A percentile compares a stretch with the other conserved stretches of the same genome.
phyloP scores from a whole-genome alignment of 179 eudicot species.

The Drosera spatulata region DNA sequence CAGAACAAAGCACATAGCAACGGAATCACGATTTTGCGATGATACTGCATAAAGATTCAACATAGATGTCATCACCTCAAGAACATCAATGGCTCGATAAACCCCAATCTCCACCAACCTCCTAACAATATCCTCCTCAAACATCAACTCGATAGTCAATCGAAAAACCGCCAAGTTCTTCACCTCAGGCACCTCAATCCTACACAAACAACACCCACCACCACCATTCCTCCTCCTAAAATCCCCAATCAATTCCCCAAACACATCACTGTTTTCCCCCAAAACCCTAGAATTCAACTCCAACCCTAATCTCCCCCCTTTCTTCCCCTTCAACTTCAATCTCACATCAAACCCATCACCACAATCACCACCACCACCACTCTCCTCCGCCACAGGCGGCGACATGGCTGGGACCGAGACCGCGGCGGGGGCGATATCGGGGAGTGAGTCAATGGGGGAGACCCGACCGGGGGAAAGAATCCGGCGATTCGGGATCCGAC shows the following conservation, averaged over 20 bases:
- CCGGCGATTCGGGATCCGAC: conserved; percentile 56
- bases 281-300: conserved; percentile 70
- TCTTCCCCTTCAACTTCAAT: conserved; percentile 73
- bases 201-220: conserved; percentile 1
- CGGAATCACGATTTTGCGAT: too few relatives aligned
- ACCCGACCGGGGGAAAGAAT: conserved; percentile 94
- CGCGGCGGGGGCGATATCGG: too few relatives aligned
- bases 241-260: conserved; percentile 38
- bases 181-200: conserved; percentile 11
- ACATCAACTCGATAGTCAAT: conserved; percentile 83
- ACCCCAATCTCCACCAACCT: conserved; percentile 54
- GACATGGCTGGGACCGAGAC: too few relatives aligned
- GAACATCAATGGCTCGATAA: conserved; percentile 65
- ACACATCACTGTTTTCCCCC: conserved; percentile 47
- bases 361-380: not conserved
- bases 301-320: conserved; percentile 51
- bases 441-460: conserved; percentile 55
- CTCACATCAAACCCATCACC: conserved; percentile 50
- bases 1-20: too few relatives aligned
- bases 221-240: conserved; percentile 16
- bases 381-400: not conserved
- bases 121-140: conserved; percentile 51
- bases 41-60: too few relatives aligned
- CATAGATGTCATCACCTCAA: conserved; percentile 36
- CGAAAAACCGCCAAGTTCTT: conserved; percentile 69